phyloP scores from a whole-genome alignment of 176 grass and related monocot species.

The Alopecurus myosuroides region DNA sequence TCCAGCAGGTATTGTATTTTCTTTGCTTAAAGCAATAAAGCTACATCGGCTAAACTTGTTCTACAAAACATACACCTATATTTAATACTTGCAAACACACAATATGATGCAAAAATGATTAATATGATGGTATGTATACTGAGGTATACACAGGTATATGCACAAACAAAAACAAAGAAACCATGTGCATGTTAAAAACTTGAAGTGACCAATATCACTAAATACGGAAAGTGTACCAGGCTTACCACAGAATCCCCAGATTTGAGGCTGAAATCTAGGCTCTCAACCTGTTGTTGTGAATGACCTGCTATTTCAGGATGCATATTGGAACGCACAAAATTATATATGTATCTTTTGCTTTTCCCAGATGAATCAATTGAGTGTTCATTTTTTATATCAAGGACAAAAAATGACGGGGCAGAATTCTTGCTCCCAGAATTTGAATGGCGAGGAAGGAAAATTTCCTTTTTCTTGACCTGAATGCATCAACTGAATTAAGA shows the following conservation, averaged over 20 bases:
- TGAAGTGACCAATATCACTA: slow-evolving; percentile 11
- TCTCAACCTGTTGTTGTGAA: slow-evolving; percentile 33
- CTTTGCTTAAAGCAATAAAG: slow-evolving; percentile 11
- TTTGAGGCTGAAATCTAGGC: slow-evolving; percentile 57
- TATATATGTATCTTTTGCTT: slow-evolving; percentile 71
- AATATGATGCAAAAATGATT: slow-evolving; percentile 12
- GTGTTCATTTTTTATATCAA: slow-evolving; percentile 62
- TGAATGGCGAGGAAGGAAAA: slow-evolving; percentile 36
- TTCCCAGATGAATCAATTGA: slow-evolving; percentile 57
- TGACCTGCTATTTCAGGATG: slow-evolving; percentile 26
- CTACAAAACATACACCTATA: background rate
- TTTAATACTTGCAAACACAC: background rate
- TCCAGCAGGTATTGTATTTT: background rate
- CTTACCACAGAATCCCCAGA: slow-evolving; percentile 87
- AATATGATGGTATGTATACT: background rate
- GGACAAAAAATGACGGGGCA: slow-evolving; percentile 30
- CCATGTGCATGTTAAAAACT: slow-evolving; percentile 3
- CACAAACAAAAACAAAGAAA: slow-evolving; percentile 15
- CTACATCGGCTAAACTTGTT: background rate
- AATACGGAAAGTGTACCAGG: slow-evolving; percentile 19
- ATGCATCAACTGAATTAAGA: slow-evolving; percentile 30
- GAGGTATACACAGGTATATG: slow-evolving; percentile 4
- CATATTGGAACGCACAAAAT: slow-evolving; percentile 63
- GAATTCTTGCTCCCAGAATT: slow-evolving; percentile 28
- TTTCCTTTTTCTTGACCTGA: slow-evolving; percentile 72